Conservation (phyloP, 2,329 filamentous ascomycete species). For the Alternaria novae-zelandiae region DNA sequence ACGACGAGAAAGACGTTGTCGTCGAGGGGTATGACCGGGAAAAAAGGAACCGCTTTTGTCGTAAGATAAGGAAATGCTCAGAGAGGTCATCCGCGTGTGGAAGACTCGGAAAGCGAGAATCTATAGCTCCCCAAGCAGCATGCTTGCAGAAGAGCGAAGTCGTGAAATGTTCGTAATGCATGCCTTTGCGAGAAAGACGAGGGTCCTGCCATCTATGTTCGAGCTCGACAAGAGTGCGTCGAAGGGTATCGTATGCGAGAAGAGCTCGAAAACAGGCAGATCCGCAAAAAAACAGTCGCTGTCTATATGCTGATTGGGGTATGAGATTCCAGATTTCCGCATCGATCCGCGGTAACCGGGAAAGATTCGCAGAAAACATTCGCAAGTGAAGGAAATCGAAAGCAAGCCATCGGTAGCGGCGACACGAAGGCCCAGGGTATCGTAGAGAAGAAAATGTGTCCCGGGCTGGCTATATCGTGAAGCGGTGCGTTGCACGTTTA, state of each 20-base stretch:
- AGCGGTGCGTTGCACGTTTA: constrained; percentile 46
- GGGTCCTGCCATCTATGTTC: constrained; percentile 46
- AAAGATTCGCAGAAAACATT: constrained; percentile 44
- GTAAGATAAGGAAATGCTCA: constrained; percentile 35
- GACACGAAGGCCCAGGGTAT: constrained; percentile 33
- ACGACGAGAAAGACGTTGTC: constrained; percentile 38
- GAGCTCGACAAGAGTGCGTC: constrained; percentile 46
- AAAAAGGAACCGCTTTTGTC: constrained; percentile 50
- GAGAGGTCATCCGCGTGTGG: constrained; percentile 43
- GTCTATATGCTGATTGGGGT: constrained; percentile 60
- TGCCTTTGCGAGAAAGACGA: constrained; percentile 40
- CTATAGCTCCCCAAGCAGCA: constrained; percentile 52
- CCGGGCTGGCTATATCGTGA: constrained; percentile 39
- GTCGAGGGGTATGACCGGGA: constrained; percentile 41
- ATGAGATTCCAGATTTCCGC: constrained; percentile 53
- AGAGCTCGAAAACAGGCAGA: constrained; percentile 50
- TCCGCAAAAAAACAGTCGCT: constrained; percentile 56
- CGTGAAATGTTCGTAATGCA: constrained; percentile 50
- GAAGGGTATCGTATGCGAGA: constrained; percentile 48
- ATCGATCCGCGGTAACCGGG: constrained; percentile 43
- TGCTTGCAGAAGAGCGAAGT: constrained; percentile 45
- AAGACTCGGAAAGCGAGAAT: constrained; percentile 50
- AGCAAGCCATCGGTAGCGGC: constrained; percentile 22
- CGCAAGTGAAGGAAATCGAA: constrained; percentile 37
- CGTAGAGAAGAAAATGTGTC: constrained; percentile 27